A percentile compares a stretch with the other conserved stretches of the same genome.
Conservation (phyloP, 176 grass and related monocot species). For the Eremochloa ophiuroides region DNA sequence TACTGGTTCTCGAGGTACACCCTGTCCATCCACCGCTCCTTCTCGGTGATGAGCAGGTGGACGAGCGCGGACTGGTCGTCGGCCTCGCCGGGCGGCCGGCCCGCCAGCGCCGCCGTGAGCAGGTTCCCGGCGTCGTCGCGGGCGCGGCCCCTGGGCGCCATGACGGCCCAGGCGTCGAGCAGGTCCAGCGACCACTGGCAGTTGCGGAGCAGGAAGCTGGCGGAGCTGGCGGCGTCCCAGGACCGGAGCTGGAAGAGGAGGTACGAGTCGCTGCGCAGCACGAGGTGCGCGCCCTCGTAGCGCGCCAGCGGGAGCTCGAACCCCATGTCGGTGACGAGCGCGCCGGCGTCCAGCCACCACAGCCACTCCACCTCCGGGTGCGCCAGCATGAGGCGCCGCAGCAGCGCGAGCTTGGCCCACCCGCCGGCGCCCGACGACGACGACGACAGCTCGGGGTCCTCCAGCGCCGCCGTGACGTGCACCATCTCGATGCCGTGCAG, state of each 20-base stretch:
- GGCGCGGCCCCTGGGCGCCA: conserved; percentile 49
- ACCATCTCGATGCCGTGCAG: conserved; percentile 65
- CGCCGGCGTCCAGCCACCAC: conserved; percentile 80
- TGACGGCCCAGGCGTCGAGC: conserved; percentile 70
- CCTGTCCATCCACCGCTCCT: conserved; percentile 51
- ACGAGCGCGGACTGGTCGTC: conserved; percentile 82
- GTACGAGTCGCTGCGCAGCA: conserved; percentile 49
- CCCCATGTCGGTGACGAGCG: conserved; percentile 81
- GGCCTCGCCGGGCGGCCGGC: conserved; percentile 59
- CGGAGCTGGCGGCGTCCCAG: conserved; percentile 56
- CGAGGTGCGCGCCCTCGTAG: conserved; percentile 51
- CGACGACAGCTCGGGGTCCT: background rate
- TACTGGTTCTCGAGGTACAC: conserved; percentile 73
- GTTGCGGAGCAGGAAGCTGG: conserved; percentile 71
- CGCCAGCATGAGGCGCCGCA: conserved; percentile 66
- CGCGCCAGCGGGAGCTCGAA: conserved; percentile 58
- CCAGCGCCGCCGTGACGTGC: conserved; percentile 35
- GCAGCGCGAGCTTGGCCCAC: conserved; percentile 66
- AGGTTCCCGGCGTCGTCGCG: conserved; percentile 50
- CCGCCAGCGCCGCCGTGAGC: conserved; percentile 42
- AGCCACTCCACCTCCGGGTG: conserved; percentile 90
- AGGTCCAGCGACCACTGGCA: conserved; percentile 89
- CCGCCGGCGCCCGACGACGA: conserved; percentile 28
- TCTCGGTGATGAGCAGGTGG: conserved; percentile 62
- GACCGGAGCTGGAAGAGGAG: conserved; percentile 44